Evolutionary conservation across 768 basidiomycete genomes (phyloP).

Genomic region (Crassisporium funariophilum): DNA sequence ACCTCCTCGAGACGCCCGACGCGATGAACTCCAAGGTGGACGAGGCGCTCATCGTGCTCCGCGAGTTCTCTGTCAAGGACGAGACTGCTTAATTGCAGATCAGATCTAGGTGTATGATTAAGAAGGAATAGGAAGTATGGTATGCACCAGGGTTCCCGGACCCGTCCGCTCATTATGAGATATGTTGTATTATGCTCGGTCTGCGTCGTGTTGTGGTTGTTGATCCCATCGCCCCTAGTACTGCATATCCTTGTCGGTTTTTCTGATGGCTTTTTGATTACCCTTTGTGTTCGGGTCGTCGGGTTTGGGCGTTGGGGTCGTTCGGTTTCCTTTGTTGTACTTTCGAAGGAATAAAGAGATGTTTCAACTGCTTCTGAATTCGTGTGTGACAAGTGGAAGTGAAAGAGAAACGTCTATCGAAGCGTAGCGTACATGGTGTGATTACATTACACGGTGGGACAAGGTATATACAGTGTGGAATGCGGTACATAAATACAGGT

Average conservation of each 20-base stretch:
- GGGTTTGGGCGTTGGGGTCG: constrained; percentile 52
- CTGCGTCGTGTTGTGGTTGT: constrained; percentile 38
- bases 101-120: constrained; percentile 9
- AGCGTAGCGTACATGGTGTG: neutral
- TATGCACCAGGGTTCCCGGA: constrained; percentile 36
- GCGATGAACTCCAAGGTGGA: constrained; percentile 88
- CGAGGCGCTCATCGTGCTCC: constrained; percentile 87
- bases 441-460: no score
- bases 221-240: constrained; percentile 31
- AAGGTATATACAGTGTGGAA: constrained; percentile 4
- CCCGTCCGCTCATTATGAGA: constrained; percentile 53
- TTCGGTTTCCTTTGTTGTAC: constrained; percentile 51
- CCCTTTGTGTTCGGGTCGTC: constrained; percentile 19
- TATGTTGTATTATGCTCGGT: constrained; percentile 37
- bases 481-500: no score
- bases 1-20: constrained; percentile 80
- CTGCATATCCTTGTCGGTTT: constrained; percentile 14
- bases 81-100: constrained; percentile 20
- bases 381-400: constrained; percentile 4
- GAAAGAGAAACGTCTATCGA: constrained; percentile 4
- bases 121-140: no score
- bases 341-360: constrained; percentile 56
- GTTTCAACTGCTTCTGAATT: constrained; percentile 50
- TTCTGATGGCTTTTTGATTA: no score
- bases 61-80: constrained; percentile 67